Evolutionary conservation across 257 asterid genomes (phyloP).

Genomic region (Anisodus tanguticus): DNA sequence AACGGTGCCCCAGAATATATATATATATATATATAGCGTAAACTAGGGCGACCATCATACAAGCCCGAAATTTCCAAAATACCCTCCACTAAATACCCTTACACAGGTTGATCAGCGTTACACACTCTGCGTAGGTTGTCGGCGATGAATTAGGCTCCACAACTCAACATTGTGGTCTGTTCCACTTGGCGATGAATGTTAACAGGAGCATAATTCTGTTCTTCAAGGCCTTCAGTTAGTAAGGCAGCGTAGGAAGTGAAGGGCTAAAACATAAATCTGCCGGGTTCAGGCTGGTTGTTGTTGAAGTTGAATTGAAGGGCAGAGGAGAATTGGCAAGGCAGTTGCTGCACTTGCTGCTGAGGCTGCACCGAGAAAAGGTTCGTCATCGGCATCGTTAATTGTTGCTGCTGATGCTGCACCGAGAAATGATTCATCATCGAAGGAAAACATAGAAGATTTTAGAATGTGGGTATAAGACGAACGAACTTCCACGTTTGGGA

Average conservation of each 20-base stretch:
- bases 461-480: not conserved
- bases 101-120: too few relatives aligned
- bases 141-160: too few relatives aligned
- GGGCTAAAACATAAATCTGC: not conserved
- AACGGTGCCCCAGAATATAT: too few relatives aligned
- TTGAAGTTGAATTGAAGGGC: not conserved
- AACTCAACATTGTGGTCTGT: not conserved
- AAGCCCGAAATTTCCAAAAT: too few relatives aligned
- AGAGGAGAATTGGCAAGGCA: not conserved
- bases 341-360: not conserved
- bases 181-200: slow-evolving; percentile 28
- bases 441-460: not conserved
- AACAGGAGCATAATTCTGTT: not conserved
- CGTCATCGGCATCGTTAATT: not conserved
- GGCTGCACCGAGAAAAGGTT: not conserved
- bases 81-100: too few relatives aligned
- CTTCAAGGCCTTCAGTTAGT: slow-evolving; percentile 27
- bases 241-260: slow-evolving; percentile 28
- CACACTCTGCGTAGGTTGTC: too few relatives aligned
- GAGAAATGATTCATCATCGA: not conserved
- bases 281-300: not conserved
- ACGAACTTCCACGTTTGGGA: slow-evolving; percentile 19
- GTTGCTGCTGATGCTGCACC: not conserved
- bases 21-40: too few relatives aligned
- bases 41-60: too few relatives aligned